phyloP scores from a whole-genome alignment of 2,329 filamentous ascomycete genomes.

The Aspergillus floridensis region DNA sequence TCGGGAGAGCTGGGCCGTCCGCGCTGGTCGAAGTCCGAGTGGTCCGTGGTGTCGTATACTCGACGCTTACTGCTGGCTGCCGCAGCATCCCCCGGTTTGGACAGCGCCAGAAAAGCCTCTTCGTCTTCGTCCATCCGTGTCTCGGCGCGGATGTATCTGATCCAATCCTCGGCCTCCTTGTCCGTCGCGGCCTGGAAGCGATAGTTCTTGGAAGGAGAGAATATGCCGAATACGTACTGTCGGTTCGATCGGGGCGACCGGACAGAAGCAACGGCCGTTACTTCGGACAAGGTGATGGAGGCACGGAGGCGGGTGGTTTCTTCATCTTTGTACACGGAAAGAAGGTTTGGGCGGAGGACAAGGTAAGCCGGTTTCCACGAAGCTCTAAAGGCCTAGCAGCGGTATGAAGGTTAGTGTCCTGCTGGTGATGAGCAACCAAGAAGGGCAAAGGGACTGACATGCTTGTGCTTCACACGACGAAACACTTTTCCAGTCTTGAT shows the following conservation, averaged over 20 bases:
- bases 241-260: slow-evolving; percentile 86
- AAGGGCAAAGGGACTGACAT: slow-evolving; percentile 54
- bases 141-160: slow-evolving; percentile 72
- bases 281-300: slow-evolving; percentile 81
- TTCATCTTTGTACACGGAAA: slow-evolving; percentile 90
- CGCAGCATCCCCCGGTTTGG: slow-evolving; percentile 22
- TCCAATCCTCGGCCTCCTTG: slow-evolving; percentile 81
- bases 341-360: slow-evolving; percentile 82
- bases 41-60: slow-evolving; percentile 42
- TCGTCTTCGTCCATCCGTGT: slow-evolving; percentile 86
- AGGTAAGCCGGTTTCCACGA: slow-evolving; percentile 88
- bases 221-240: slow-evolving; percentile 85
- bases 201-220: slow-evolving; percentile 86
- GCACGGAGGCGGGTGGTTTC: slow-evolving; percentile 86
- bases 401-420: slow-evolving; percentile 11
- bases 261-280: slow-evolving; percentile 85
- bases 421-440: neutral
- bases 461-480: slow-evolving; percentile 90
- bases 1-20: slow-evolving; percentile 38
- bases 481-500: slow-evolving; percentile 83
- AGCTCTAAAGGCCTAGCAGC: slow-evolving; percentile 51
- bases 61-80: slow-evolving; percentile 27
- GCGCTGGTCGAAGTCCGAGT: slow-evolving; percentile 40
- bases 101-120: slow-evolving; percentile 65
- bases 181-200: slow-evolving; percentile 76